A percentile compares a stretch with the other conserved stretches of the same genome.
These are phyloP conservation scores for Mycena floridula DNA, from an alignment of 768 basidiomycete genomes.

Conservation along the genomic window DNA sequence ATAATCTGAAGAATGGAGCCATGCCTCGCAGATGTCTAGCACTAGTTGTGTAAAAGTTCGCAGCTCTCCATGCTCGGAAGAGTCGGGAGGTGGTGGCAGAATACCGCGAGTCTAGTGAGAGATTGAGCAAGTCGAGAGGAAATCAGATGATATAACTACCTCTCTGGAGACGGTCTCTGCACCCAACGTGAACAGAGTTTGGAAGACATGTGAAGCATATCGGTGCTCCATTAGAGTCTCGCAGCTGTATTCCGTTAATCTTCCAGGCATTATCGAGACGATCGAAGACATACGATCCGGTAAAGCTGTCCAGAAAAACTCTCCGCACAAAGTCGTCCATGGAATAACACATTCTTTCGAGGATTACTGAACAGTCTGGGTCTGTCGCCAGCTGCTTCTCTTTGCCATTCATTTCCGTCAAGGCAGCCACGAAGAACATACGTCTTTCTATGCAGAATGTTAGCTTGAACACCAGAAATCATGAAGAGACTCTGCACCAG, in stretches of 20 bases:
- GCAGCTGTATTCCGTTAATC: constrained; percentile 36
- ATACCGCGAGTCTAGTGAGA: constrained; percentile 45
- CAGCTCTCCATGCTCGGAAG: constrained; percentile 57
- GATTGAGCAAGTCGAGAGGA: not conserved
- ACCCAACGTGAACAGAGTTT: constrained; percentile 75
- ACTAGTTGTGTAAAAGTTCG: constrained; percentile 58
- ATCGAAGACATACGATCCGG: constrained; percentile 69
- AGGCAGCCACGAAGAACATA: constrained; percentile 74
- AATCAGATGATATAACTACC: constrained; percentile 28
- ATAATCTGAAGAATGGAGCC: constrained; percentile 1
- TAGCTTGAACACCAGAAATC: not conserved
- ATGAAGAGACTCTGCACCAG: constrained; percentile 43
- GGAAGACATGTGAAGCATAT: constrained; percentile 94
- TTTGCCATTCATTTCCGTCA: constrained; percentile 80
- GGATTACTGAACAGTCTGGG: constrained; percentile 83
- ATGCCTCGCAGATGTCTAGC: constrained; percentile 58
- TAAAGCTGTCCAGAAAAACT: constrained; percentile 82
- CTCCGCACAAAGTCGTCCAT: constrained; percentile 97
- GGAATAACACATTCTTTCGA: constrained; percentile 87
- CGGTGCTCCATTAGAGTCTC: constrained; percentile 66
- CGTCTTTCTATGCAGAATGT: constrained; percentile 48
- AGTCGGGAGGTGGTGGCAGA: constrained; percentile 39
- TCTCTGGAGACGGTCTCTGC: constrained; percentile 62
- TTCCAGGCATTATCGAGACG: not conserved
- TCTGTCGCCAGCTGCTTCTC: constrained; percentile 91